Evolutionary conservation across 208 protist genomes (phyloP).

Genomic region (Porcisia deanei): DNA sequence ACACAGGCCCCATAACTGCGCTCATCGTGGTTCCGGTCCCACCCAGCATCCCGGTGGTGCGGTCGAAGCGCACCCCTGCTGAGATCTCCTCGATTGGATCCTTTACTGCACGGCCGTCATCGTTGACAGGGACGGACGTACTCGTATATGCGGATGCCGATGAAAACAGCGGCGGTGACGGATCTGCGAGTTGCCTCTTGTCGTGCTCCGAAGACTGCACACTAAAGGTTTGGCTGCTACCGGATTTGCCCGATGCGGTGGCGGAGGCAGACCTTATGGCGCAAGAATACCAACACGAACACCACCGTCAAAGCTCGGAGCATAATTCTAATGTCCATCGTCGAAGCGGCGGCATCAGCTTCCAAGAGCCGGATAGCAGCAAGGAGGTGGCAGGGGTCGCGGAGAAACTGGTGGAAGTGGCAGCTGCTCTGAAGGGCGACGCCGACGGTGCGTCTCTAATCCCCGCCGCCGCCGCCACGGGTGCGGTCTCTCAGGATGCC

Average conservation of each 20-base stretch:
- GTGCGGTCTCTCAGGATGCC: slow-evolving; percentile 1
- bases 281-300: slow-evolving; percentile 41
- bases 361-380: slow-evolving; percentile 34
- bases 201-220: slow-evolving; percentile 62
- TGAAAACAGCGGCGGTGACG: slow-evolving; percentile 21
- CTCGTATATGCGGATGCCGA: slow-evolving; percentile 36
- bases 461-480: neutral
- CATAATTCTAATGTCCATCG: slow-evolving; percentile 4
- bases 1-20: slow-evolving; percentile 62
- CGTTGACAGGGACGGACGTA: slow-evolving; percentile 34
- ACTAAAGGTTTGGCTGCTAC: slow-evolving; percentile 71
- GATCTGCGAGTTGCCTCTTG: slow-evolving; percentile 35
- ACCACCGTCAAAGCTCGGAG: slow-evolving; percentile 17
- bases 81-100: neutral
- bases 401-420: slow-evolving; percentile 7
- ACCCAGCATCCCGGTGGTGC: slow-evolving; percentile 19
- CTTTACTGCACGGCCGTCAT: neutral
- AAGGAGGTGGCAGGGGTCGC: slow-evolving; percentile 7
- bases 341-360: slow-evolving; percentile 45
- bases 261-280: slow-evolving; percentile 37
- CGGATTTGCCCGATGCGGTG: slow-evolving; percentile 49
- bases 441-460: neutral
- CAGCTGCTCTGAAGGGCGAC: neutral
- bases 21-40: slow-evolving; percentile 35
- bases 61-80: slow-evolving; percentile 7